These are phyloP conservation scores for Yamadazyma akitaensis DNA, from an alignment of 805 yeast genomes.

Conservation along the genomic window DNA sequence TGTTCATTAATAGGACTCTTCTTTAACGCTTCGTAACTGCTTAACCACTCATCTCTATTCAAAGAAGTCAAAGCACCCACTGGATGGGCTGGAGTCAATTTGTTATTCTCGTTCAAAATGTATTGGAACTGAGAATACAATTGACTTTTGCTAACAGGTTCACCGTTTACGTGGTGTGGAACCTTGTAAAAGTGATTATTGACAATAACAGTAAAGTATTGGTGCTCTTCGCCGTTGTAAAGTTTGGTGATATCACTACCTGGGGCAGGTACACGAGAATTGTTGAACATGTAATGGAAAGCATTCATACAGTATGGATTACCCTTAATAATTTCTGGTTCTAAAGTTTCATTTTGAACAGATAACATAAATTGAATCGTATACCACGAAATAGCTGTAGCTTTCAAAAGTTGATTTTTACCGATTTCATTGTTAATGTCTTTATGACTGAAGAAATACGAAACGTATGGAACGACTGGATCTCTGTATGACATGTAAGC, in stretches of 20 bases:
- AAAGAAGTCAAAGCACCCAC: slow-evolving; percentile 79
- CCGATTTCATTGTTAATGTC: slow-evolving; percentile 59
- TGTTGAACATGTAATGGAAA: slow-evolving; percentile 87
- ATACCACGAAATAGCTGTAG: slow-evolving; percentile 69
- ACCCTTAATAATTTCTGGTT: slow-evolving; percentile 75
- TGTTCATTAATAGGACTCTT: slow-evolving; percentile 59
- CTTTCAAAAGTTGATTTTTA: slow-evolving; percentile 63
- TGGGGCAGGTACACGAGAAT: slow-evolving; percentile 71
- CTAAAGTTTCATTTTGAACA: slow-evolving; percentile 69
- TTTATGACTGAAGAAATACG: slow-evolving; percentile 84
- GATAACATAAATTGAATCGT: slow-evolving; percentile 64
- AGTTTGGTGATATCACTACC: slow-evolving; percentile 60
- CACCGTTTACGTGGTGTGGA: slow-evolving; percentile 49
- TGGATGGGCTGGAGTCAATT: slow-evolving; percentile 46
- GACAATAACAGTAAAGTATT: slow-evolving; percentile 68
- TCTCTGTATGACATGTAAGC: slow-evolving; percentile 89
- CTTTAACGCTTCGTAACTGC: slow-evolving; percentile 53
- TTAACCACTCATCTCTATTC: slow-evolving; percentile 80
- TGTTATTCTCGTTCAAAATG: slow-evolving; percentile 45
- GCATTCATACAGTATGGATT: slow-evolving; percentile 94
- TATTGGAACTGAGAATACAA: slow-evolving; percentile 57
- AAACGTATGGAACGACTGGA: slow-evolving; percentile 92
- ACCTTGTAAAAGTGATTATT: slow-evolving; percentile 82
- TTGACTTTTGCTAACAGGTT: slow-evolving; percentile 43
- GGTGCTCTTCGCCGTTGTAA: slow-evolving; percentile 50